Evolutionary conservation across 2,329 filamentous ascomycete species (phyloP), one percentile per base, ranked within the genome.

Genomic region (Microascus cirrosus): DNA sequence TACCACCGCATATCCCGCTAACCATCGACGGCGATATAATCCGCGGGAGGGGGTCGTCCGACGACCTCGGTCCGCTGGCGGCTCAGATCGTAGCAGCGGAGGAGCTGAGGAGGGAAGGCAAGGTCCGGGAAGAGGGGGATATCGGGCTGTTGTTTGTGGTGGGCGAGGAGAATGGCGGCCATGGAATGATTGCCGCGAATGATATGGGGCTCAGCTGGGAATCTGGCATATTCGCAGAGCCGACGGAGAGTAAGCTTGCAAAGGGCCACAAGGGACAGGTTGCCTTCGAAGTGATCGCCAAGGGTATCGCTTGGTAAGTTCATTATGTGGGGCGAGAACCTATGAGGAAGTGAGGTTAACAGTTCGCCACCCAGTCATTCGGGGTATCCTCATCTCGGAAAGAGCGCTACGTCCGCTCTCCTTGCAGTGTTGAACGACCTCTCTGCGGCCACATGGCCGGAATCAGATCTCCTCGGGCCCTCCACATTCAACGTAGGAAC

Each of bases 221-320:
- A 35, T 83, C 90, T 2, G 85, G 90, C 64, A 87, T 94, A 65
- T 97, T 96, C 66, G 93, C 94, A 50, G 94, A 99, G 69, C 93
- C 93, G 0, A 99, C 94, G 0, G 90, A 95, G 66, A 82, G 85
- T 63, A 90, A 88, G 70, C 84, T 97, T 24, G 91, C 90, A 0
- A 86, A 89, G 58, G 94, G 93, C 2, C 93, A 97, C 77, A 97
- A 99, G 74, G 93, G 94, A 51, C 87, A 85, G 59, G 69, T 91
- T 3, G 79, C 80, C 52, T 86, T 91, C 66, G 74, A 77, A 2
- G 66, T 97, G 59, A 74, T 75, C 13, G 88, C 88, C 0, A 80
- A 78, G 35, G 93, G 93, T 35, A 86, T 85, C 61, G 89, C 80
- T 0, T 90, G 54, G 54, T 45, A n/a, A 45, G 54, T 45, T 20